Evolutionary conservation across 164 flowering plant species (phyloP).

Genomic region (Umbellularia californica): DNA sequence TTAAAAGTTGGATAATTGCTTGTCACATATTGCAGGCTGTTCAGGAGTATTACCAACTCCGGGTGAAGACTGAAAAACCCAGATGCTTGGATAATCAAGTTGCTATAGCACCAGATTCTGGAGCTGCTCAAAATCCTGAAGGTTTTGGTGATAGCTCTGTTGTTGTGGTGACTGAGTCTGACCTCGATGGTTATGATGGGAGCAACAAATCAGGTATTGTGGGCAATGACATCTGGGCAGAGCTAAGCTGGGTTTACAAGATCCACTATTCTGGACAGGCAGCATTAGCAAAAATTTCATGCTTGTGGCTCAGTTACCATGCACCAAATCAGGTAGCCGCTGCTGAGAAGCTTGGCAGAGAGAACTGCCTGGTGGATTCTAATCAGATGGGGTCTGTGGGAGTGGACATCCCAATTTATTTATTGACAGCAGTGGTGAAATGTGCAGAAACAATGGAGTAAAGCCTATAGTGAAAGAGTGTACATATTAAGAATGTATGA

Average conservation of each 20-base stretch:
- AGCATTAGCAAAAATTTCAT: constrained; percentile 62
- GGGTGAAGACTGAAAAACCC: constrained; percentile 19
- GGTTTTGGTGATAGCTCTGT: constrained; percentile 60
- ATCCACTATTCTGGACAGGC: constrained; percentile 63
- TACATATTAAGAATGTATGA: background rate
- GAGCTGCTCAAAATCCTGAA: background rate
- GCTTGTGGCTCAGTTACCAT: constrained; percentile 52
- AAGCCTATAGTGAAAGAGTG: background rate
- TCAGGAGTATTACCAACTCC: constrained; percentile 44
- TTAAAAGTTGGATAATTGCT: background rate
- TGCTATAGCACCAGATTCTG: background rate
- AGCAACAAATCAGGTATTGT: constrained; percentile 21
- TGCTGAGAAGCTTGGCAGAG: constrained; percentile 25
- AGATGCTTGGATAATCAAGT: constrained; percentile 16
- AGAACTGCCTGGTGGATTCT: constrained; percentile 35
- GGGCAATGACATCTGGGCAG: constrained; percentile 52
- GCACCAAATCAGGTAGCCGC: constrained; percentile 21
- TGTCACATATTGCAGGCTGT: constrained; percentile 53
- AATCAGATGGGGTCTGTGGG: constrained; percentile 43
- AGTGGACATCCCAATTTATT: constrained; percentile 54
- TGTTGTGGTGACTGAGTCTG: constrained; percentile 65
- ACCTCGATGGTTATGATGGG: constrained; percentile 69
- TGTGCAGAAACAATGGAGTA: background rate
- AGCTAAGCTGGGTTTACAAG: constrained; percentile 48
- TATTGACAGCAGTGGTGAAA: constrained; percentile 25